These are phyloP conservation scores for Malbranchea cinnamomea DNA, from an alignment of 2,329 filamentous ascomycete species.

Conservation along the genomic window DNA sequence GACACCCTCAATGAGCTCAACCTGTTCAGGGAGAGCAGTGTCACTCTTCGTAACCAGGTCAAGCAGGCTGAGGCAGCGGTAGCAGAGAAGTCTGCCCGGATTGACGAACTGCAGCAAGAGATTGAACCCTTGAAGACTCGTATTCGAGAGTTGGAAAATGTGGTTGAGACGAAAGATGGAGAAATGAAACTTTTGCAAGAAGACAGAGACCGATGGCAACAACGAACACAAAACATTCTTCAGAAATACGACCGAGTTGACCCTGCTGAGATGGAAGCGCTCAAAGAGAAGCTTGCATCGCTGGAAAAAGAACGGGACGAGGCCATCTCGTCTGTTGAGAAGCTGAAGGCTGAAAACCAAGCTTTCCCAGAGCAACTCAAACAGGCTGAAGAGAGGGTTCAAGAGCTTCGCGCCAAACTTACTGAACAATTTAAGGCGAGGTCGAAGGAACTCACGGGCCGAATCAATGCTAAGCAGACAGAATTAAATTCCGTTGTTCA, in stretches of 20 bases:
- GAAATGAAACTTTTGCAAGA: conserved; percentile 81
- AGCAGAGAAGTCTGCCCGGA: conserved; percentile 55
- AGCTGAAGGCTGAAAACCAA: conserved; percentile 36
- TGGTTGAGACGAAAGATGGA: conserved; percentile 66
- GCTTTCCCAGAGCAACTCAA: conserved; percentile 34
- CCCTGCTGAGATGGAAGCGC: conserved; percentile 75
- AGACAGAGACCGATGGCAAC: conserved; percentile 88
- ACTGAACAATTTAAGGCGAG: conserved; percentile 39
- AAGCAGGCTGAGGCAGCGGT: conserved; percentile 64
- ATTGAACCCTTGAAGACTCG: conserved; percentile 71
- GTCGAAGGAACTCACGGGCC: conserved; percentile 48
- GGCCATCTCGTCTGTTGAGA: conserved; percentile 37
- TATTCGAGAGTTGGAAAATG: conserved; percentile 68
- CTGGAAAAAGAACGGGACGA: conserved; percentile 56
- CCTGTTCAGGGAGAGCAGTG: conserved; percentile 86
- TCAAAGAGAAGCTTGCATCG: conserved; percentile 60
- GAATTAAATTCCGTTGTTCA: conserved; percentile 34
- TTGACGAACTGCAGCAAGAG: conserved; percentile 58
- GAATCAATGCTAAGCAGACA: conserved; percentile 39
- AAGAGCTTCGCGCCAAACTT: conserved; percentile 33
- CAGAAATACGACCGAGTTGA: conserved; percentile 94
- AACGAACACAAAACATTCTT: conserved; percentile 87
- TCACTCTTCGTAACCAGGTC: conserved; percentile 75
- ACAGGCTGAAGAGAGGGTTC: conserved; percentile 32
- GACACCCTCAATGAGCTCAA: conserved; percentile 93